These are phyloP conservation scores for Lachancea fermentati DNA, from an alignment of 805 yeast genomes.

Conservation along the genomic window DNA sequence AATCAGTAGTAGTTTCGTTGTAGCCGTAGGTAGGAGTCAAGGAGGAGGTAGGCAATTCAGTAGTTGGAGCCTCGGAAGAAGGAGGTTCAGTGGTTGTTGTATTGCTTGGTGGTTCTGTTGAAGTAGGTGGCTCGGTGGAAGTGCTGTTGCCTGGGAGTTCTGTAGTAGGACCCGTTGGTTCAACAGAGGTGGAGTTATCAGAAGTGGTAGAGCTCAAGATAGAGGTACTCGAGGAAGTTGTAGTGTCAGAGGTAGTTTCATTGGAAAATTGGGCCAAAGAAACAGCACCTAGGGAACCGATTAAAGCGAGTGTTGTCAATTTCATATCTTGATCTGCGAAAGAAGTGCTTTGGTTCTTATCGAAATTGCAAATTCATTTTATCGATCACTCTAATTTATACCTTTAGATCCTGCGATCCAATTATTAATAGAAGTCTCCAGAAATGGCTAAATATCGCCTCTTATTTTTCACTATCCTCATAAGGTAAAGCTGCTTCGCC, in stretches of 20 bases:
- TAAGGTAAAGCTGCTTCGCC: not conserved
- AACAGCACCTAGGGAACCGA: constrained; percentile 2
- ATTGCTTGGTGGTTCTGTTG: too few relatives aligned
- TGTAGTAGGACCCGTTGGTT: too few relatives aligned
- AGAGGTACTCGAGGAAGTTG: not conserved
- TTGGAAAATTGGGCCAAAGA: constrained; percentile 4
- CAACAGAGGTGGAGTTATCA: not conserved
- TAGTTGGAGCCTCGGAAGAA: constrained; percentile 38
- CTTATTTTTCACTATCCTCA: not conserved
- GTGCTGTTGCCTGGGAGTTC: too few relatives aligned
- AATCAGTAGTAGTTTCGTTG: constrained; percentile 34
- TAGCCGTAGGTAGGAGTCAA: constrained; percentile 42
- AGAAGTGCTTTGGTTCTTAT: not conserved
- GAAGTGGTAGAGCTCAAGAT: too few relatives aligned
- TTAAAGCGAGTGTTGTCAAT: constrained; percentile 7
- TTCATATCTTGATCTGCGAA: constrained; percentile 5
- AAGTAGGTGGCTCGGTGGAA: too few relatives aligned
- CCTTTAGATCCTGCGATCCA: not conserved
- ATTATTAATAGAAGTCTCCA: not conserved
- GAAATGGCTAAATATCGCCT: not conserved
- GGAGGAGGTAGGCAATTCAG: constrained; percentile 11
- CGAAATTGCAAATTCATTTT: too few relatives aligned
- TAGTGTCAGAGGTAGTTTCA: not conserved
- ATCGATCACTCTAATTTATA: too few relatives aligned
- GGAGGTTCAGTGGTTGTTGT: not conserved